Percentiles rank a stretch among this genome's conserved stretches.
Evolutionary conservation across 2,329 filamentous ascomycete genomes (phyloP).

Genomic region (Coleophoma crateriformis): DNA sequence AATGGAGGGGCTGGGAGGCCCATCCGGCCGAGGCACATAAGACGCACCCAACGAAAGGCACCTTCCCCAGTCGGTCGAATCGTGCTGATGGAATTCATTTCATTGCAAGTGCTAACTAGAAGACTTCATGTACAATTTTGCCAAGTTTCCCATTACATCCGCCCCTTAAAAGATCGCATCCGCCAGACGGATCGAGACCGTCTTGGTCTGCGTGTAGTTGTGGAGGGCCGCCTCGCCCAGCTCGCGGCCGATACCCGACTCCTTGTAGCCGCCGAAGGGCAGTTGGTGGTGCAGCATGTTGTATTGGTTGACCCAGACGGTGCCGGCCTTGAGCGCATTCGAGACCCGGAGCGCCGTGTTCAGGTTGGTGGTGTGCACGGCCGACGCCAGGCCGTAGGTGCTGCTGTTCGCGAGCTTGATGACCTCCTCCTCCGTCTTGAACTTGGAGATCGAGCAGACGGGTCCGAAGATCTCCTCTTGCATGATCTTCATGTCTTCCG

Average conservation of each 20-base stretch:
- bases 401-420: constrained; percentile 58
- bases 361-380: constrained; percentile 62
- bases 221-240: constrained; percentile 61
- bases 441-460: constrained; percentile 66
- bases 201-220: constrained; percentile 67
- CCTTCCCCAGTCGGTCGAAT: too few species aligned
- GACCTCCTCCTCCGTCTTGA: constrained; percentile 62
- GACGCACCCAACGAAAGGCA: too few species aligned
- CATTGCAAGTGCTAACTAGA: not conserved
- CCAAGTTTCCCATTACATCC: not conserved
- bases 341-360: constrained; percentile 64
- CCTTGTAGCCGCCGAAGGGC: constrained; percentile 71
- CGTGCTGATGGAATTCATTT: not conserved
- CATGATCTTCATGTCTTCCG: constrained; percentile 67
- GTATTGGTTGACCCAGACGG: constrained; percentile 36
- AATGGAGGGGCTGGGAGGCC: too few species aligned
- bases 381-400: constrained; percentile 63
- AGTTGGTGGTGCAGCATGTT: constrained; percentile 67
- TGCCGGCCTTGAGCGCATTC: constrained; percentile 56
- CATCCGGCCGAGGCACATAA: too few species aligned
- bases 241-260: constrained; percentile 74
- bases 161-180: constrained; percentile 33
- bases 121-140: not conserved
- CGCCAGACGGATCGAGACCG: constrained; percentile 50
- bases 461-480: constrained; percentile 73